These are phyloP conservation scores for Taphrina communis DNA, from an alignment of 1,139 yeast species.

Conservation along the genomic window DNA sequence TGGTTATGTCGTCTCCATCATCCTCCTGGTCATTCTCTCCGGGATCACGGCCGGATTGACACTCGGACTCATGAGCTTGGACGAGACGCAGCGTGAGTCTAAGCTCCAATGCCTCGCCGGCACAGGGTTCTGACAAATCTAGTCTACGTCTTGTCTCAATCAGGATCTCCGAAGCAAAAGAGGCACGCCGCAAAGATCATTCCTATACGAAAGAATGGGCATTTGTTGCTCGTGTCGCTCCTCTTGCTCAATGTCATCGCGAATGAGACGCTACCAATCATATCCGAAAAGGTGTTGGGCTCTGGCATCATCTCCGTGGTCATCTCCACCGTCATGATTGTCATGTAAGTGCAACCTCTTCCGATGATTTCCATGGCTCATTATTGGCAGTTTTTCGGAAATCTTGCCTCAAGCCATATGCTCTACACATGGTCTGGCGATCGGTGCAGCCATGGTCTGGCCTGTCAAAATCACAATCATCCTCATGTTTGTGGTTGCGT, in stretches of 20 bases:
- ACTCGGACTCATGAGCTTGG: slow-evolving; percentile 41
- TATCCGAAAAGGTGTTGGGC: slow-evolving; percentile 40
- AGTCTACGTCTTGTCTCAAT: slow-evolving; percentile 37
- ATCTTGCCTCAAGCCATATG: slow-evolving; percentile 43
- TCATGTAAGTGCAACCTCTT: slow-evolving; percentile 17
- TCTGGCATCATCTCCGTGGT: slow-evolving; percentile 40
- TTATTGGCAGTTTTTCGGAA: slow-evolving; percentile 22
- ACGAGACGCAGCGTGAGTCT: slow-evolving; percentile 37
- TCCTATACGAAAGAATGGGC: slow-evolving; percentile 42
- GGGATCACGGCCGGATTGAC: slow-evolving; percentile 43
- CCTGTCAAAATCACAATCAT: slow-evolving; percentile 38
- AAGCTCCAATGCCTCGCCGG: not conserved
- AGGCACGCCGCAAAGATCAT: slow-evolving; percentile 40
- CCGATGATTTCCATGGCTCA: not conserved
- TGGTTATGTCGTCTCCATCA: slow-evolving; percentile 35
- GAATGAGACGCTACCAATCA: slow-evolving; percentile 42
- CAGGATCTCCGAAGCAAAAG: slow-evolving; percentile 39
- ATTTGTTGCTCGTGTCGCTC: slow-evolving; percentile 37
- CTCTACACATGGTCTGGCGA: slow-evolving; percentile 39
- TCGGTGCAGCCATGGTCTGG: slow-evolving; percentile 43
- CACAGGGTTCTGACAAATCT: not conserved
- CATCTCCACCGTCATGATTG: slow-evolving; percentile 41
- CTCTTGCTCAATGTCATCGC: slow-evolving; percentile 37
- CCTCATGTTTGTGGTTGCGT: slow-evolving; percentile 29
- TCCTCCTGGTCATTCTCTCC: slow-evolving; percentile 38